A percentile compares a stretch with the other conserved stretches of the same genome.
Conservation (phyloP, 495 filamentous ascomycete genomes). For the Patellaria atrata region DNA sequence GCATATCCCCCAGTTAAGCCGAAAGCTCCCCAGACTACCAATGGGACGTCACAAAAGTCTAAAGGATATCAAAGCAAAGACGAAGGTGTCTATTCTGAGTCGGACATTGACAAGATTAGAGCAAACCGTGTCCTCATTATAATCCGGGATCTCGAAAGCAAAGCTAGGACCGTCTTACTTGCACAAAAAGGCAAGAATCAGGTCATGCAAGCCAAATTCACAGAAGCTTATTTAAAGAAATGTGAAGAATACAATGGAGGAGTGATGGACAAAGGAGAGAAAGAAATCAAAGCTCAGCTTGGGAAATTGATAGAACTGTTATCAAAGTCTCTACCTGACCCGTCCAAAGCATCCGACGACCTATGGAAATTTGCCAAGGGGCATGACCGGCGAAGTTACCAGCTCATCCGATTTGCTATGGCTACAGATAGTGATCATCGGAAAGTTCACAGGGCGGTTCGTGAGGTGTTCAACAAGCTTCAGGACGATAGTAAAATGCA, state of each 20-base stretch:
- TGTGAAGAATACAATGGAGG: slow-evolving; percentile 84
- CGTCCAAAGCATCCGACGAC: slow-evolving; percentile 48
- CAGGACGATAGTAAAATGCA: slow-evolving; percentile 61
- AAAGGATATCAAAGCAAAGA: slow-evolving; percentile 35
- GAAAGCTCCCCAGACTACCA: slow-evolving; percentile 40
- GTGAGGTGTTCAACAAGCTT: too few relatives aligned
- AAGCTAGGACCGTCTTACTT: slow-evolving; percentile 76
- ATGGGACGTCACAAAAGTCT: slow-evolving; percentile 32
- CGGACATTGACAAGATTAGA: slow-evolving; percentile 70
- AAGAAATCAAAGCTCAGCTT: slow-evolving; percentile 52
- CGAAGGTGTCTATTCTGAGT: slow-evolving; percentile 34
- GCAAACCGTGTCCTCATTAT: slow-evolving; percentile 74
- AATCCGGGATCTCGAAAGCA: slow-evolving; percentile 59
- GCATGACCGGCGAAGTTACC: slow-evolving; percentile 82
- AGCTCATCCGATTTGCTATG: slow-evolving; percentile 73
- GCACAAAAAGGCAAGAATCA: slow-evolving; percentile 69
- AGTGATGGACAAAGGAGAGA: slow-evolving; percentile 57
- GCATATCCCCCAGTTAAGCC: slow-evolving; percentile 68
- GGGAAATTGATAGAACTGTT: slow-evolving; percentile 52
- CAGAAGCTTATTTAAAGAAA: slow-evolving; percentile 56
- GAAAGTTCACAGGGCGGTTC: slow-evolving; percentile 70
- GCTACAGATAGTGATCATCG: slow-evolving; percentile 81
- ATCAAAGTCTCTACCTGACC: slow-evolving; percentile 60
- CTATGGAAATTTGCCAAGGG: slow-evolving; percentile 81
- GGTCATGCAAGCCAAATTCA: slow-evolving; percentile 48